These are phyloP conservation scores for Acanthamoeba triangularis DNA, from an alignment of 208 protist genomes.

Conservation along the genomic window DNA sequence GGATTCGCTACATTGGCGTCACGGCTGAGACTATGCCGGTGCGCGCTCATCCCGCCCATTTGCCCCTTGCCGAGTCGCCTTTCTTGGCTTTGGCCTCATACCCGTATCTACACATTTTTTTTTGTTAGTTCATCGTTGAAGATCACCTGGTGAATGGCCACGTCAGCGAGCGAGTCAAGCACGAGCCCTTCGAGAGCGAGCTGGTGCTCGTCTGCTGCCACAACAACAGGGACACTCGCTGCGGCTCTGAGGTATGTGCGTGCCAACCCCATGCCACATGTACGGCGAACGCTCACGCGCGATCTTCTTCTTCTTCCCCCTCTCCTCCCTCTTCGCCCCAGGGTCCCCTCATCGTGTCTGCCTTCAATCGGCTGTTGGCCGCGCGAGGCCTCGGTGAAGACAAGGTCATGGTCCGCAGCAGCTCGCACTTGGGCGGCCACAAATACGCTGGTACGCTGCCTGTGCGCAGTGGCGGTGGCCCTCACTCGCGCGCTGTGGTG, in stretches of 20 bases:
- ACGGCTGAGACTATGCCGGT: background rate
- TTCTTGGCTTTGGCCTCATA: background rate
- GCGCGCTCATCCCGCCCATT: background rate
- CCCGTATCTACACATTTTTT: background rate
- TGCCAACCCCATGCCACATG: too few relatives aligned
- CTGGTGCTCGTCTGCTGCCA: slow-evolving; percentile 1
- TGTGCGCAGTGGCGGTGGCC: background rate
- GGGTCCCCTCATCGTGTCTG: background rate
- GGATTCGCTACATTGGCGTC: background rate
- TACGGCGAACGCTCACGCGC: too few relatives aligned
- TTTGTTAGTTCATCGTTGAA: background rate
- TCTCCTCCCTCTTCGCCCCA: background rate
- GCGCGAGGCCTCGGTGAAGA: background rate
- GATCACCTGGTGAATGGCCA: slow-evolving; percentile 25
- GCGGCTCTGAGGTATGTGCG: background rate
- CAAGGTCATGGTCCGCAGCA: background rate
- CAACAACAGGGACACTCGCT: slow-evolving; percentile 25
- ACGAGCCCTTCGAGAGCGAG: slow-evolving; percentile 9
- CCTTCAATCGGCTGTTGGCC: background rate
- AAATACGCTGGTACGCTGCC: background rate
- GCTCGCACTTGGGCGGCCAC: slow-evolving; percentile 29
- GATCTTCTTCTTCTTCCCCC: too few relatives aligned
- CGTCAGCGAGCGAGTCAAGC: slow-evolving; percentile 2
- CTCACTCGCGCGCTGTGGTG: too few relatives aligned
- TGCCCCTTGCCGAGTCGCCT: background rate